Base-by-base conservation (phyloP, 352 stramenopile species). In the Lagenidium sp. region DNA sequence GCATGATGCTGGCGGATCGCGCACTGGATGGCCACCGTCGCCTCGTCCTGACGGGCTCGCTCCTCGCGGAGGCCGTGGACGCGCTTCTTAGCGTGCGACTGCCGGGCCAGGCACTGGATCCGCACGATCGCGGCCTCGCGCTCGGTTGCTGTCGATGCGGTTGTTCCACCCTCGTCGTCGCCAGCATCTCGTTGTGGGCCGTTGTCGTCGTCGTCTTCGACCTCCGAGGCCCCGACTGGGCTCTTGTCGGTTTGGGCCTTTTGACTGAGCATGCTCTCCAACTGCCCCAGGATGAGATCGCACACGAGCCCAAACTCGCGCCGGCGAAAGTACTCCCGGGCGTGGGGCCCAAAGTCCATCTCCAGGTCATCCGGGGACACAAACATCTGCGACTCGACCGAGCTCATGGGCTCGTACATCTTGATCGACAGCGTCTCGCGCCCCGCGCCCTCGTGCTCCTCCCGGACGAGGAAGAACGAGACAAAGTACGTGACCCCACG, bases 391-490 rank as follows among this genome's bases (percentile, higher is more conserved):
- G 72, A 85, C 42, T 88, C 72, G 22, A 82, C 68, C 8, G 70
- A 81, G 57, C 69, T 85, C 65, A 85, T 83, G 24, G 72, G 72
- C 57, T 88, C 72, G 54, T 83, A 85, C 39, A 85, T 59, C 47
- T 88, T 84, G 57, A 88, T 69, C 22, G 68, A 73, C n/a, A 85
- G 58, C 39, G 45, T 34, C 13, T 58, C 19, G n/a, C n/a, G n/a
- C n/a, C n/a, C n/a, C n/a, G n/a, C n/a, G 6, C 57, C 61, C 6
- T 56, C 50, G 12, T 60, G 36, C 16, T 50, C 55, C 15, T 34
- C 36, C 29, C 44, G 50, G 25, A 77, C 62, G 13, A 85, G 47
- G 45, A 83, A 84, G 42, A 88, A 85, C n/a, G 72, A 85, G n/a
- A 85, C 76, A 40, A 83, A 84, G 42, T 88, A 88, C 18, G 70